These are phyloP conservation scores for Calvatia gigantea DNA, from an alignment of 768 basidiomycete genomes.

Conservation along the genomic window DNA sequence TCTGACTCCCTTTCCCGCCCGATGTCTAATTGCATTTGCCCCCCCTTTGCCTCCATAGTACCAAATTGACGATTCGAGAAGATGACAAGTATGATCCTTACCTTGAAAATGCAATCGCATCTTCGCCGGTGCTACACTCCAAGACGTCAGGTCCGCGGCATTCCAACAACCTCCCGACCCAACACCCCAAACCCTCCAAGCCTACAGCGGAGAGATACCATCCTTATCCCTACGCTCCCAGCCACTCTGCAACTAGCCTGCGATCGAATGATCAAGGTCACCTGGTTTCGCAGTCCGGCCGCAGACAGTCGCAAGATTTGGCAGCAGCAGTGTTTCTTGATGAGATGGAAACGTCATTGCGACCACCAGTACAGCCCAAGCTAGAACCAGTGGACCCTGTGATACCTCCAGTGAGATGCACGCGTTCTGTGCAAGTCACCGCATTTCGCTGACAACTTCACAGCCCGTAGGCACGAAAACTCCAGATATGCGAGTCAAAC, in stretches of 20 bases:
- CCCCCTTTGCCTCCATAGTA: not conserved
- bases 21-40: conserved; percentile 7
- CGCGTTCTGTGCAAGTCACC: not conserved
- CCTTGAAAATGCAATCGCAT: not conserved
- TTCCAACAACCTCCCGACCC: too few relatives aligned
- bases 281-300: not conserved
- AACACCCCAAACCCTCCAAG: not conserved
- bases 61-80: conserved; percentile 15
- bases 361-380: not conserved
- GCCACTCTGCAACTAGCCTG: not conserved
- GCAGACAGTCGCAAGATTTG: conserved; percentile 5
- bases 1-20: not conserved
- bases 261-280: not conserved
- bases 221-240: not conserved
- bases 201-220: conserved; percentile 2
- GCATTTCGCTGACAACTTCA: too few relatives aligned
- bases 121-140: not conserved
- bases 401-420: not conserved
- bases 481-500: not conserved
- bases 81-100: conserved; percentile 3
- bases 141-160: not conserved
- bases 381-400: not conserved
- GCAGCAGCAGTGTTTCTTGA: conserved; percentile 6
- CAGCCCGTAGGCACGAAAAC: not conserved
- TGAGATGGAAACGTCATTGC: conserved; percentile 1